Percentiles rank a stretch among this genome's conserved stretches.
phyloP scores from a whole-genome alignment of 139 green algal species.

The Dunaliella primolecta region DNA sequence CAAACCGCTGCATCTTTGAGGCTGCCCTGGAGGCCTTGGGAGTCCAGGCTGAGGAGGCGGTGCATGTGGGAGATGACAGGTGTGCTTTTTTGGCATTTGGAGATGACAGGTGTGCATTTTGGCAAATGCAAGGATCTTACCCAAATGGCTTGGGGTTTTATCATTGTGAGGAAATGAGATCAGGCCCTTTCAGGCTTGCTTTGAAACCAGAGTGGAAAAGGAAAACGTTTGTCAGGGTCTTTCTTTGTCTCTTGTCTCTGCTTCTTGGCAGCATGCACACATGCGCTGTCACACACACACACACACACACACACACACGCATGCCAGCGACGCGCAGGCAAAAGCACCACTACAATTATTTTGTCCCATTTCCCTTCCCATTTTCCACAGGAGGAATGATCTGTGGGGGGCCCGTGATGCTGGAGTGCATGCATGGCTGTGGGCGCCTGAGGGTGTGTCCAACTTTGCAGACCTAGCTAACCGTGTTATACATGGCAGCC shows the following conservation, averaged over 20 bases:
- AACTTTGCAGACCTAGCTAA: no score
- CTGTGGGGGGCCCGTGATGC: conserved; percentile 81
- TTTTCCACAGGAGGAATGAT: no score
- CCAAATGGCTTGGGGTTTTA: neutral
- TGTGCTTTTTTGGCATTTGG: neutral
- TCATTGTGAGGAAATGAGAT: neutral
- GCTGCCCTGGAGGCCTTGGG: conserved; percentile 29
- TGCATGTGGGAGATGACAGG: conserved; percentile 80
- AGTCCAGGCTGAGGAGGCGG: conserved; percentile 44
- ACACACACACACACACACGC: neutral
- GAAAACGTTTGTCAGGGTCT: no score
- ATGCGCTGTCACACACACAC: neutral
- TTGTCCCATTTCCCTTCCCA: no score
- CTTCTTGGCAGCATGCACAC: no score
- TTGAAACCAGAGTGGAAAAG: no score
- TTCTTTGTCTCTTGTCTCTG: no score
- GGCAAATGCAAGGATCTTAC: neutral
- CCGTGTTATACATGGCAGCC: no score
- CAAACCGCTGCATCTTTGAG: conserved; percentile 83
- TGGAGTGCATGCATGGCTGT: conserved; percentile 80
- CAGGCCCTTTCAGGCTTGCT: neutral
- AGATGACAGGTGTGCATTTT: neutral
- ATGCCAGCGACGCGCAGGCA: neutral
- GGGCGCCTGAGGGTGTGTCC: no score
- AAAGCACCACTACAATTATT: no score